Conservation (phyloP, 208 protist genomes). For the Acanthamoeba castellanii region DNA sequence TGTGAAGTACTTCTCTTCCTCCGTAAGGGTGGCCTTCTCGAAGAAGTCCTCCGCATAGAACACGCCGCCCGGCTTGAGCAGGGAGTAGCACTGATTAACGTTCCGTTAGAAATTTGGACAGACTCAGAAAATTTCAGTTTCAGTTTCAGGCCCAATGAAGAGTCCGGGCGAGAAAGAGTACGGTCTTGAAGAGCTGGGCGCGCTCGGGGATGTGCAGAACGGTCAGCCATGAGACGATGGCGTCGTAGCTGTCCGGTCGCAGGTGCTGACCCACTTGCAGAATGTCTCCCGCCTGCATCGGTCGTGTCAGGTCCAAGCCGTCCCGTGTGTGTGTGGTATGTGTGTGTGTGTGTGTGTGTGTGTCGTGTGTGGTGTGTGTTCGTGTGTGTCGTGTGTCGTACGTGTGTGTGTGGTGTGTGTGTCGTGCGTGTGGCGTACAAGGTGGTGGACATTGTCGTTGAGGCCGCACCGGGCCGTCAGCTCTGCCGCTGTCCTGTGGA, state of each 20-base stretch:
- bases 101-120: too few species aligned
- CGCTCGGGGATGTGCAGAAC: constrained; percentile 74
- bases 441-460: constrained; percentile 38
- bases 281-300: constrained; percentile 77
- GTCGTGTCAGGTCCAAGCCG: too few species aligned
- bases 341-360: too few species aligned
- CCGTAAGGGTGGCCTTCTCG: constrained; percentile 48
- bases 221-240: constrained; percentile 77
- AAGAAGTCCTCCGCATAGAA: constrained; percentile 81
- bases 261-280: constrained; percentile 74
- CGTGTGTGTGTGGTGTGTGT: too few species aligned
- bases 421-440: constrained; percentile 14
- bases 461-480: constrained; percentile 59
- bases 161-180: background rate
- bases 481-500: constrained; percentile 60
- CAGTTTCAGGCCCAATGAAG: background rate
- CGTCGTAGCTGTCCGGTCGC: constrained; percentile 69
- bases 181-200: constrained; percentile 70
- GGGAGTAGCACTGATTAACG: constrained; percentile 67
- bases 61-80: constrained; percentile 72
- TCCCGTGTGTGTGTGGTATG: too few species aligned
- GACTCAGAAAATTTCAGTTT: too few species aligned
- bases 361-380: too few species aligned
- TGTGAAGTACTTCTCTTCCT: constrained; percentile 7
- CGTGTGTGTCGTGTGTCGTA: too few species aligned